Percentiles rank a stretch among this genome's conserved stretches.
phyloP scores from a whole-genome alignment of 2,329 filamentous ascomycete genomes.

The Cryoendolithus antarcticus region DNA sequence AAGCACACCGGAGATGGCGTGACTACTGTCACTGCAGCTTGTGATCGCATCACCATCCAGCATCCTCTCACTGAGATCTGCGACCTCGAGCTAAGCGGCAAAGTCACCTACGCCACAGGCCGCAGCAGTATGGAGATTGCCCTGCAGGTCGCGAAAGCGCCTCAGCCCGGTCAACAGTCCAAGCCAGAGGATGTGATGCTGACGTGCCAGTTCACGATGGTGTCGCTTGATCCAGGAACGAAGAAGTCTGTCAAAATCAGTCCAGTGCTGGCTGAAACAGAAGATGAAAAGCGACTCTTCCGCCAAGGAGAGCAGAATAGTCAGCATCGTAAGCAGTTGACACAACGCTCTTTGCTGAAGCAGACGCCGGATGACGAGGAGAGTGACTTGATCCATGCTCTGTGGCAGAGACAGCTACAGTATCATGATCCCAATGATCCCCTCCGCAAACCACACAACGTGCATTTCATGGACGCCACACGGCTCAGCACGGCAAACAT shows the following conservation, averaged over 20 bases:
- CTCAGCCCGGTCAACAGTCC: slow-evolving; percentile 42
- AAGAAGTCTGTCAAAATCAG: slow-evolving; percentile 55
- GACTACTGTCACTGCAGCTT: slow-evolving; percentile 51
- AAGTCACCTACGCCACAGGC: slow-evolving; percentile 60
- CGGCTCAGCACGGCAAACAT: slow-evolving; percentile 55
- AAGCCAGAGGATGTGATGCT: slow-evolving; percentile 52
- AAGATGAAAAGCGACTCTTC: slow-evolving; percentile 53
- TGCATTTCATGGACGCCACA: slow-evolving; percentile 50
- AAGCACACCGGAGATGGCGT: slow-evolving; percentile 56
- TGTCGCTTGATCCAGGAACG: slow-evolving; percentile 55
- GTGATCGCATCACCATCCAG: slow-evolving; percentile 54
- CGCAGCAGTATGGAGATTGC: slow-evolving; percentile 63
- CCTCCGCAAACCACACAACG: slow-evolving; percentile 43
- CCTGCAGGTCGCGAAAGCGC: slow-evolving; percentile 58
- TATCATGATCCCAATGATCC: slow-evolving; percentile 50
- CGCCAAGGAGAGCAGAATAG: slow-evolving; percentile 53
- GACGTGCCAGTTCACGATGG: slow-evolving; percentile 68
- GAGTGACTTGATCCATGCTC: slow-evolving; percentile 57
- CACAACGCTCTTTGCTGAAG: slow-evolving; percentile 48
- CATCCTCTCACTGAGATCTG: slow-evolving; percentile 65
- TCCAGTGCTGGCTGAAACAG: slow-evolving; percentile 48
- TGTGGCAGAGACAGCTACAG: slow-evolving; percentile 57
- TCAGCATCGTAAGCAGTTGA: slow-evolving; percentile 51
- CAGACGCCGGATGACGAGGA: slow-evolving; percentile 60
- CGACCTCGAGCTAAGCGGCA: slow-evolving; percentile 60